Base-by-base conservation (phyloP, 495 filamentous ascomycete genomes). In the Penicillium psychrofluorescens region DNA sequence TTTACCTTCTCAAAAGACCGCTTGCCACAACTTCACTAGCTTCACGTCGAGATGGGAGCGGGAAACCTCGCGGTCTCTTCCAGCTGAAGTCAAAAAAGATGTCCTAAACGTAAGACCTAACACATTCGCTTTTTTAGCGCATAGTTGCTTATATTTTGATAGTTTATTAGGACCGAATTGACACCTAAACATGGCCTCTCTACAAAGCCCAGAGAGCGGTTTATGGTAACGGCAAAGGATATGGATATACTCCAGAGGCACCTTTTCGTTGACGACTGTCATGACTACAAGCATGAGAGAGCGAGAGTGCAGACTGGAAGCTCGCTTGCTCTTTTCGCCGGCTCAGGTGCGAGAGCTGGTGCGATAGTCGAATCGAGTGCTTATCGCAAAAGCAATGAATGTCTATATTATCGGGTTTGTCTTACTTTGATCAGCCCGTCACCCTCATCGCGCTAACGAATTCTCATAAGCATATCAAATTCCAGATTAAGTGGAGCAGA, bases 381-480 rank as follows among this genome's bases (percentile, higher is more conserved):
- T 30, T 61, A 61, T 44, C 8, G 11, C 12, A 14, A 47, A 4
- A 49, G 30, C 5, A 58, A 61, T 37, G 30, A 61, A 35, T 52
- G 36, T 35, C 45, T 60, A 34, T 60, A 56, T 37, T 61, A 61
- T 36, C 46, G 31, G 51, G 49, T 61, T 49, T 48, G 36, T 45
- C 16, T 36, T 35, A 16, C 22, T 22, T 41, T 13, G 2, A 34
- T 34, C 32, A 34, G 4, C 32, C 32, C 6, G 6, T 33, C 2
- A 33, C 31, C 6, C 38, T 10, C n/a, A 36, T 36, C 8, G 28
- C 16, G 7, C 46, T 54, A 38, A 47, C 27, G 28, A 22, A 28
- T 8, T 22, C 15, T 36, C 30, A 27, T 8, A 35, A 55, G 49
- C 37, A 55, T 41, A 16, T 59, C 31, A 49, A 8, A 31, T 56